Evolutionary conservation across 2,329 filamentous ascomycete species (phyloP), one percentile per base, ranked within the genome.

Genomic region (Verticillium longisporum): DNA sequence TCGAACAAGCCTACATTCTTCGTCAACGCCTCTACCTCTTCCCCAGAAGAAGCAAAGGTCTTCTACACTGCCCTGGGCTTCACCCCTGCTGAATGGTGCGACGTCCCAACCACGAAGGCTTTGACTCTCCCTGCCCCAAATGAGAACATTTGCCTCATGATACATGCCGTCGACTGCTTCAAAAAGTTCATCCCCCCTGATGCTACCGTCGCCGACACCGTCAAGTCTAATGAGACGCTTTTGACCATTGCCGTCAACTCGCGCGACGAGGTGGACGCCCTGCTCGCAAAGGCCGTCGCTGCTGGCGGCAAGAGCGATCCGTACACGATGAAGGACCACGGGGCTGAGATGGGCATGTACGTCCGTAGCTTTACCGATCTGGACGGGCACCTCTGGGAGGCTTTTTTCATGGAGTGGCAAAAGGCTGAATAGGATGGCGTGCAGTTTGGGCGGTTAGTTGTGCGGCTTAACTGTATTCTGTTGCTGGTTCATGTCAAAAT

Each of bases 351-450:
- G 13, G 65, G 66, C 11, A 62, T 69, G 62, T 69, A 69, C 53
- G 54, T 61, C 3, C 64, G 67, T n/a, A 66, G 64, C 32, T 67
- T 66, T 55, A 59, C 63, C 33, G 66, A 69, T 37, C n/a, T 65
- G 45, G 66, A 67, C 60, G 66, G 66, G 2, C 66, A 69, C 56
- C 65, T 67, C 15, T 68, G 67, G 67, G 67, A 69, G 62, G 63
- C 59, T 14, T 37, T 57, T 18, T 50, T 11, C 41, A 50, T 50
- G n/a, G n/a, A 21, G 5, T 14, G 38, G 38, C 15, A 45, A 6
- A 45, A 45, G 26, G 3, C 38, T 45, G 38, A 14, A 14, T 45
- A 14, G 36, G 36, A 9, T 53, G 45, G 15, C 13, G n/a, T n/a
- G 18, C 50, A 26, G 21, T 14, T 26, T 3, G 26, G 26, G 26